A percentile compares a stretch with the other conserved stretches of the same genome.
These are phyloP conservation scores for Plasmopara muralis DNA, from an alignment of 352 stramenopile species.

Conservation along the genomic window DNA sequence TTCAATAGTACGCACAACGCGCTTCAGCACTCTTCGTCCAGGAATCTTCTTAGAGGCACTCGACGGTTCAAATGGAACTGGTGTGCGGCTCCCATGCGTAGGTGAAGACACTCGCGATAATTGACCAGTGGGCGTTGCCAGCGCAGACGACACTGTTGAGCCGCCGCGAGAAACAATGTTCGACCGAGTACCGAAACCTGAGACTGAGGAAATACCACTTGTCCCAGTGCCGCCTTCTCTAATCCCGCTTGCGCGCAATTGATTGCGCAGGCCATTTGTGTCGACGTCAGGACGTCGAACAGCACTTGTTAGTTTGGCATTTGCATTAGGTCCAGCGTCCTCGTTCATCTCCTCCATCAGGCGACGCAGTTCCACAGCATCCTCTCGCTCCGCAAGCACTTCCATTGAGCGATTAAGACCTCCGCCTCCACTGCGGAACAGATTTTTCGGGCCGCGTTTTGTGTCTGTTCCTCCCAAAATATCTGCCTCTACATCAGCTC, in stretches of 20 bases:
- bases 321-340: slow-evolving; percentile 31
- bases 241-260: slow-evolving; percentile 71
- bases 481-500: slow-evolving; percentile 71
- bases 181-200: slow-evolving; percentile 22
- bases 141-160: slow-evolving; percentile 53
- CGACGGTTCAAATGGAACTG: slow-evolving; percentile 22
- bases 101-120: slow-evolving; percentile 63
- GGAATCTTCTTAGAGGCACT: slow-evolving; percentile 33
- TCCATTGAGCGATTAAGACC: slow-evolving; percentile 73
- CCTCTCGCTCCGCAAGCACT: slow-evolving; percentile 64
- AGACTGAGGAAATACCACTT: slow-evolving; percentile 28
- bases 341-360: slow-evolving; percentile 84
- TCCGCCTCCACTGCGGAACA: slow-evolving; percentile 69
- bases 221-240: slow-evolving; percentile 35
- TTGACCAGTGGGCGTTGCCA: slow-evolving; percentile 58
- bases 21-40: slow-evolving; percentile 64
- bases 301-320: slow-evolving; percentile 24
- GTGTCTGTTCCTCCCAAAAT: slow-evolving; percentile 59
- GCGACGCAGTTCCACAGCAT: slow-evolving; percentile 66
- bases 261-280: slow-evolving; percentile 46
- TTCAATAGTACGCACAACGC: slow-evolving; percentile 66
- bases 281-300: slow-evolving; percentile 61
- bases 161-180: slow-evolving; percentile 44
- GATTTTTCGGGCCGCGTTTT: slow-evolving; percentile 62
- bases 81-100: slow-evolving; percentile 37